Percentiles rank a stretch among this genome's conserved stretches.
phyloP scores from a whole-genome alignment of 1,284 basidiomycete species.

The Cutaneotrichosporon cavernicola region DNA sequence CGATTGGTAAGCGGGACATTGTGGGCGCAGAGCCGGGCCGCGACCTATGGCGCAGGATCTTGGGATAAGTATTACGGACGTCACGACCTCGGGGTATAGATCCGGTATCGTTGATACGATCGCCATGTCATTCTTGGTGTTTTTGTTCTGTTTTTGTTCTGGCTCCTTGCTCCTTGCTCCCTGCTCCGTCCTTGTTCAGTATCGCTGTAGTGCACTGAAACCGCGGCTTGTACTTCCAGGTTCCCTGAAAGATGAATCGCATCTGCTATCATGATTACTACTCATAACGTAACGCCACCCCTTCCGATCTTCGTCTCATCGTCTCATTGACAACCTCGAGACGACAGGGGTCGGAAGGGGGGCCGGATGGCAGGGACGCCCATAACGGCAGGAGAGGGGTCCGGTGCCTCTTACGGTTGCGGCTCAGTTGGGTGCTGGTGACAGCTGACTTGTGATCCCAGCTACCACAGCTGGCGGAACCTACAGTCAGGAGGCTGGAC shows the following conservation, averaged over 20 bases:
- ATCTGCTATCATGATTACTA: neutral
- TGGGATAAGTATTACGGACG: slow-evolving; percentile 17
- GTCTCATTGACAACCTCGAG: neutral
- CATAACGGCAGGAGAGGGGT: neutral
- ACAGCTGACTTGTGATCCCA: neutral
- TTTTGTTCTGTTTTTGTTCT: neutral
- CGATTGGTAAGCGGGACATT: slow-evolving; percentile 27
- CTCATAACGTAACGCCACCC: neutral
- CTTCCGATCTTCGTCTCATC: neutral
- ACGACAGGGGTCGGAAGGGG: neutral
- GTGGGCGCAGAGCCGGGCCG: slow-evolving; percentile 25
- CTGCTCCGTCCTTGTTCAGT: neutral
- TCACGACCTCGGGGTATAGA: slow-evolving; percentile 1
- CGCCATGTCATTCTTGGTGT: neutral
- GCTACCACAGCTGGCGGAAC: neutral
- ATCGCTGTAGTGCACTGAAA: neutral
- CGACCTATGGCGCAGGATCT: slow-evolving; percentile 27
- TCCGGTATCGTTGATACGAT: neutral
- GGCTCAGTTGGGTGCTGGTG: no score
- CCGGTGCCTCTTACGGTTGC: no score
- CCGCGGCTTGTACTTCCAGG: no score
- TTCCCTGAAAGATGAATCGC: no score
- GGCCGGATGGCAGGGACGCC: neutral
- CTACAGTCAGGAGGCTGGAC: neutral
- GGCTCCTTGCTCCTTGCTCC: no score